Percentiles rank a stretch among this genome's conserved stretches.
Conservation (phyloP, 108 stramenopile genomes). For the Aureococcus anophagefferens region DNA sequence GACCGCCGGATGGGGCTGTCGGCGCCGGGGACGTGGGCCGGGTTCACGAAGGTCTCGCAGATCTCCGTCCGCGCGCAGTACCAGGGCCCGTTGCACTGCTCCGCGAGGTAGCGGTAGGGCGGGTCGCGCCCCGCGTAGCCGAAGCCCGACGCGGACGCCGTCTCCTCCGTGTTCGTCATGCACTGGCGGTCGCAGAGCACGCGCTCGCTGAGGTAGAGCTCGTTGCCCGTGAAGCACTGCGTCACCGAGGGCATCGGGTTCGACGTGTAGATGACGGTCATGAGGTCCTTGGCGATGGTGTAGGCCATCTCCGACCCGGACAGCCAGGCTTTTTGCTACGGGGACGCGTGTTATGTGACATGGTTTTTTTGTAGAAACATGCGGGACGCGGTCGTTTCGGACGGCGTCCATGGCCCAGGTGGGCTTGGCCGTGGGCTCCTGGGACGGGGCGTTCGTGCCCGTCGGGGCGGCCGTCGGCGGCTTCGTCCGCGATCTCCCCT, state of each 20-base stretch:
- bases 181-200: constrained; percentile 1
- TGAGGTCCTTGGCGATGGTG: not conserved
- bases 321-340: too few species aligned
- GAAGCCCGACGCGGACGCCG: not conserved
- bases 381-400: too few species aligned
- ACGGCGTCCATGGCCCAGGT: too few species aligned
- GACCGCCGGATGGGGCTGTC: not conserved
- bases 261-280: not conserved
- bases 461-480: too few species aligned
- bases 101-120: not conserved
- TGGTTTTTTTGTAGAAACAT: too few species aligned
- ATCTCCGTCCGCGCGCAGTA: not conserved
- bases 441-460: too few species aligned
- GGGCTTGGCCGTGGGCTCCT: too few species aligned
- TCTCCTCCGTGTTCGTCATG: not conserved
- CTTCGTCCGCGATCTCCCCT: too few species aligned
- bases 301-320: not conserved
- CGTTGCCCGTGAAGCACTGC: not conserved
- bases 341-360: too few species aligned
- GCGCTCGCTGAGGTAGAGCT: not conserved
- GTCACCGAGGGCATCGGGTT: not conserved
- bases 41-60: not conserved
- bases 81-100: not conserved
- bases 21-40: not conserved
- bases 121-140: not conserved